A percentile compares a stretch with the other conserved stretches of the same genome.
Evolutionary conservation across 2,329 filamentous ascomycete species (phyloP).

Genomic region (Chrysosporium keratinophilum): DNA sequence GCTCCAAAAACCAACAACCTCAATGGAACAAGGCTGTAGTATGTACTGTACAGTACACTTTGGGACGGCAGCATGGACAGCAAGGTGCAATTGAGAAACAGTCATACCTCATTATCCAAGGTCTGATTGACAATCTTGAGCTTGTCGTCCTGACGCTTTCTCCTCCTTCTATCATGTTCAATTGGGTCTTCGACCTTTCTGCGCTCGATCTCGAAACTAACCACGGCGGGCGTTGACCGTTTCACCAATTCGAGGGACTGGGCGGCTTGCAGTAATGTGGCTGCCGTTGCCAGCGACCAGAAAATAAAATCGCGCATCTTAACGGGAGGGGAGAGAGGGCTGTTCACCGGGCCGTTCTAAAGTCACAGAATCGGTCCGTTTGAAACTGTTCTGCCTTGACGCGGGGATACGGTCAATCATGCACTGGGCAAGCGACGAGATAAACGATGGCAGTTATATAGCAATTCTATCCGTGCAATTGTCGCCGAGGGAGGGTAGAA

Average conservation of each 20-base stretch:
- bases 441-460: too few species aligned
- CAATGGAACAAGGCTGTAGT: too few species aligned
- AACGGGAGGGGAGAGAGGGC: neutral
- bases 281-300: slow-evolving; percentile 11
- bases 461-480: neutral
- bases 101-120: slow-evolving; percentile 45
- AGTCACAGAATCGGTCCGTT: neutral
- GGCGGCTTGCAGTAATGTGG: slow-evolving; percentile 1
- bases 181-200: slow-evolving; percentile 38
- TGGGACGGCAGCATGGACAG: neutral
- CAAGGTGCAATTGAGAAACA: neutral
- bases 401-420: neutral
- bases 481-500: too few species aligned
- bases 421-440: neutral
- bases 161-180: slow-evolving; percentile 37
- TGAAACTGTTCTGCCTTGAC: neutral
- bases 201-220: slow-evolving; percentile 44
- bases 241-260: slow-evolving; percentile 24
- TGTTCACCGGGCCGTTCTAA: neutral
- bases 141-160: slow-evolving; percentile 21
- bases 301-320: slow-evolving; percentile 9
- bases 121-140: slow-evolving; percentile 37
- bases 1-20: too few species aligned
- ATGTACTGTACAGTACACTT: neutral
- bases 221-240: slow-evolving; percentile 35